These are phyloP conservation scores for Triticum urartu DNA, from an alignment of 176 grass and related monocot genomes.

Conservation along the genomic window DNA sequence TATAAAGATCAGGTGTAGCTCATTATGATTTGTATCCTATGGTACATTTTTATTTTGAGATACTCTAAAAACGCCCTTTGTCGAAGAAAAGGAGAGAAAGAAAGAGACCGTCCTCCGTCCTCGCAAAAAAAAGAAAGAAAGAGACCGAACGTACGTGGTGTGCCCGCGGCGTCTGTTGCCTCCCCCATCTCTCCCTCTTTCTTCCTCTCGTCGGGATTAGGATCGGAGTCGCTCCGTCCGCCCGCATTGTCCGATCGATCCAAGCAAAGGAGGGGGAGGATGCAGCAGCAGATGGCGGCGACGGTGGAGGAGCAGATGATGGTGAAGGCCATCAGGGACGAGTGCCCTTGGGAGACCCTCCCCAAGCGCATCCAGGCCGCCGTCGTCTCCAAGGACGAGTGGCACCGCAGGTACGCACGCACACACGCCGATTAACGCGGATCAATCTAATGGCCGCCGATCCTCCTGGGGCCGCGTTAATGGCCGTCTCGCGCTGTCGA, in stretches of 20 bases:
- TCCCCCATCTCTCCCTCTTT: neutral
- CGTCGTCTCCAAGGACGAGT: constrained; percentile 74
- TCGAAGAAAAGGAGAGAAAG: no score
- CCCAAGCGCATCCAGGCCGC: constrained; percentile 72
- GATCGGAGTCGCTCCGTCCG: neutral
- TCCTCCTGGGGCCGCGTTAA: no score
- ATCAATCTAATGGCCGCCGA: neutral
- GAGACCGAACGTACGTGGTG: no score
- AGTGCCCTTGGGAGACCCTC: constrained; percentile 70
- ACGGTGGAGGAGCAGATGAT: constrained; percentile 90
- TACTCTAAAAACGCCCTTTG: no score
- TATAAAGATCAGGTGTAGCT: no score
- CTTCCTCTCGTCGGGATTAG: neutral
- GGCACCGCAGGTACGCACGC: constrained; percentile 55
- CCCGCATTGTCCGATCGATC: constrained; percentile 1
- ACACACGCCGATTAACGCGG: neutral
- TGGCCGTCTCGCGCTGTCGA: neutral
- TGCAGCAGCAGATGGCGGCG: constrained; percentile 53
- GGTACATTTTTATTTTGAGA: no score
- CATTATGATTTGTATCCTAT: no score
- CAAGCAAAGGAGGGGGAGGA: neutral
- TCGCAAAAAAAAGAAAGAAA: no score
- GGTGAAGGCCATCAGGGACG: constrained; percentile 79
- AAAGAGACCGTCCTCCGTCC: no score
- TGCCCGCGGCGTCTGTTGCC: no score